Evolutionary conservation across 2,329 filamentous ascomycete species (phyloP).

Genomic region (Fusarium multiceps): DNA sequence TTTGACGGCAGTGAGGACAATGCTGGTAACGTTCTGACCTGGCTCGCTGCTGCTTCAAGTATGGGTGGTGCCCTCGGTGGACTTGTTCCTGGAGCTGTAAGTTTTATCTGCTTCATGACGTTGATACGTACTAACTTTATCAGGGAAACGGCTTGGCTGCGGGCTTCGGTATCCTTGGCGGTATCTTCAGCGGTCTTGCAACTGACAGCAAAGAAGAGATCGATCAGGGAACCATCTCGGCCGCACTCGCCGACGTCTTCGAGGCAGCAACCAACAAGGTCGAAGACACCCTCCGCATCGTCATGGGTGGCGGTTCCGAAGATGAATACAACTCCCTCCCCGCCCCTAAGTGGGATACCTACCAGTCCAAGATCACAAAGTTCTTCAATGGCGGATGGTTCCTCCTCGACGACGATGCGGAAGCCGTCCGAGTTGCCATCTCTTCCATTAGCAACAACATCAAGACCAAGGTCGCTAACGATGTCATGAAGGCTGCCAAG

Average conservation of each 20-base stretch:
- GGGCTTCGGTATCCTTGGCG: slow-evolving; percentile 4
- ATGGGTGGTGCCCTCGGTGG: slow-evolving; percentile 12
- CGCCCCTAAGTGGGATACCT: slow-evolving; percentile 24
- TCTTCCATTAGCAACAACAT: slow-evolving; percentile 26
- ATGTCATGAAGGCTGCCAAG: slow-evolving; percentile 28
- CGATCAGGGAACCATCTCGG: slow-evolving; percentile 1
- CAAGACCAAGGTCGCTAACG: slow-evolving; percentile 32
- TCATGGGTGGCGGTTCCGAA: slow-evolving; percentile 9
- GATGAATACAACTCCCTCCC: slow-evolving; percentile 18
- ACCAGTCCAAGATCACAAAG: slow-evolving; percentile 27
- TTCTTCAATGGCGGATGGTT: slow-evolving; percentile 34
- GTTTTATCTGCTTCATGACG: not conserved
- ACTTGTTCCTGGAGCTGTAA: slow-evolving; percentile 12
- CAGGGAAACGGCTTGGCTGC: slow-evolving; percentile 3
- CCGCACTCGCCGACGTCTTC: slow-evolving; percentile 5
- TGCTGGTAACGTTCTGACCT: not conserved
- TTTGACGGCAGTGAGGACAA: not conserved
- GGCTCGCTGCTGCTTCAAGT: not conserved
- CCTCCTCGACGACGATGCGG: slow-evolving; percentile 25
- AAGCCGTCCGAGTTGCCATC: slow-evolving; percentile 19
- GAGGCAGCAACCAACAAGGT: slow-evolving; percentile 3
- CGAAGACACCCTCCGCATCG: slow-evolving; percentile 3
- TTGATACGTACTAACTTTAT: not conserved
- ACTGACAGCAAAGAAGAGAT: not conserved
- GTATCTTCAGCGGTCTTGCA: not conserved